Evolutionary conservation across 2,329 filamentous ascomycete species (phyloP), one percentile per base, ranked within the genome.

Genomic region (Gnomoniopsis smithogilvyi): DNA sequence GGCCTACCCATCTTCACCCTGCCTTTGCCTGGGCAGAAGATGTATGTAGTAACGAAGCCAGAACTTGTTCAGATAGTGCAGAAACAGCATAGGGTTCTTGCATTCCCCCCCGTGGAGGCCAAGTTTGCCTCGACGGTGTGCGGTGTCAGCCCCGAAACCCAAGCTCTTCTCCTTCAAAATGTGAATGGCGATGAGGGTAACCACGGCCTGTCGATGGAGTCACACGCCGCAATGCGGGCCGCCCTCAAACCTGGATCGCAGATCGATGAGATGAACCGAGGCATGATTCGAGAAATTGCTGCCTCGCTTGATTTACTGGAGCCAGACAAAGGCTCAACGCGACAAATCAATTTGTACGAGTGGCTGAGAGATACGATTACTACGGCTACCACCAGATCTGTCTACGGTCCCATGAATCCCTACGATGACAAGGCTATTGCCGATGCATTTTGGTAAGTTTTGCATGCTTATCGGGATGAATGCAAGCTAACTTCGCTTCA

Each of bases 401-500:
- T 76, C 0, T 78, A 78, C 61, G 76, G 76, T 2, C 72, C 72
- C 0, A 64, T 72, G 57, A 78, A 77, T 58, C 76, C 75, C 0
- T 77, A 69, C 43, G 64, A 72, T 36, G 70, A 76, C 47, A 67
- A 67, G 8, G 58, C 55, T 2, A 65, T 76, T 15, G 70, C 70
- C 47, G 63, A 70, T 45, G 70, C 69, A 24, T 76, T 74, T 64
- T 71, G 65, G 73, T 77, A 65, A 63, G 63, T 64, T 17, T 11
- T 19, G 8, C 15, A 43, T 12, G 6, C 7, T 43, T n/a, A 8
- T 43, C 38, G 38, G 38, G 6, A 43, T 43, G 8, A 6, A n/a
- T 43, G 38, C 17, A 11, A 43, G 38, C 2, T 17, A 3, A 43
- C 38, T 43, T n/a, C 19, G 8, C 19, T 43, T 30, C 26, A 61